Base-by-base conservation (phyloP, 805 yeast species). In the Citeromyces matritensis region DNA sequence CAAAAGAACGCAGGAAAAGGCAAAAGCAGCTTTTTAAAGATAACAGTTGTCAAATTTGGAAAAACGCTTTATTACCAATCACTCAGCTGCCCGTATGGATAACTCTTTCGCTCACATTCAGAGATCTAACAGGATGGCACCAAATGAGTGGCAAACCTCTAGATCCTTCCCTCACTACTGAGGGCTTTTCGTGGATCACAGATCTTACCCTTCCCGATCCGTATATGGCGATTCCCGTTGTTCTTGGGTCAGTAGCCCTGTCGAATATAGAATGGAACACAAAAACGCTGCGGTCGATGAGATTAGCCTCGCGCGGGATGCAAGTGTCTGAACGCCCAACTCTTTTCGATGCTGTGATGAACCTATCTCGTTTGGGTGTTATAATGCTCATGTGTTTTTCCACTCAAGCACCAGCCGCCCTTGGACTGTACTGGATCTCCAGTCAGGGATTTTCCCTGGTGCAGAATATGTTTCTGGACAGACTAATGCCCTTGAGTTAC, bases 21-120 rank as follows among this genome's bases (percentile, higher is more conserved):
- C 93, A 88, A 41, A 73, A 75, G 42, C 49, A 49, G 31, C 57
- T 86, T n/a, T 86, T 79, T 53, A 67, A 65, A 39, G 63, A 68
- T 33, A 62, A 77, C 43, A 58, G 63, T 7, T 81, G 85, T 33
- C 88, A 83, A 45, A 50, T 76, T 35, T 86, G 93, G 84, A 86
- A 85, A 49, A 74, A 80, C 43, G 55, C 73, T 34, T 42, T 80
- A 4, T 57, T 84, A 25, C 96, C 96, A 1, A 55, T 73, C 0
- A 69, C 82, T 11, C 97, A 86, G 47, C 63, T 88, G 13, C 97
- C 97, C 0, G 49, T 86, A 5, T 86, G 95, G 94, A 63, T 85
- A 2, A 60, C 77, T 3, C 60, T 86, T 63, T 77, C 91, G 9
- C 59, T 76, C 40, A 74, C 85, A 1, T 66, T 85, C 41, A 63